Conservation (phyloP, 2,329 filamentous ascomycete genomes). For the Emericellopsis atlantica region DNA sequence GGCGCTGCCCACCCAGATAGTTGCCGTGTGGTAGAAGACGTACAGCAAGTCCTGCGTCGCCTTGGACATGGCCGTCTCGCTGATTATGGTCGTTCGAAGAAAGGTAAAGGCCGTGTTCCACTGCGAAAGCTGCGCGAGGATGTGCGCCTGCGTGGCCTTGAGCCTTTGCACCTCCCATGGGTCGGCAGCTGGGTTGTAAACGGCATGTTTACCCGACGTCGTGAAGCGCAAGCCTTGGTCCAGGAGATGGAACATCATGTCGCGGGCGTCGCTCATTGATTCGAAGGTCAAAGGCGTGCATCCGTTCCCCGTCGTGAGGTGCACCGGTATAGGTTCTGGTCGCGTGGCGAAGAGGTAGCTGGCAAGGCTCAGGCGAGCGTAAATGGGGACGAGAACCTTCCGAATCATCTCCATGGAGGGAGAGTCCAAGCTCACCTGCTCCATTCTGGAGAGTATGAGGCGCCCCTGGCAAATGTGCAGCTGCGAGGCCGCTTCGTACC, state of each 20-base stretch:
- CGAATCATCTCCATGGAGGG: constrained; percentile 13
- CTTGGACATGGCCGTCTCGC: constrained; percentile 7
- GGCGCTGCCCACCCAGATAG: too few relatives aligned
- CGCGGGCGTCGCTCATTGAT: constrained; percentile 16
- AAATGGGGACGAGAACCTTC: constrained; percentile 26
- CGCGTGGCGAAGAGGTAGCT: constrained; percentile 25
- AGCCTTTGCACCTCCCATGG: constrained; percentile 12
- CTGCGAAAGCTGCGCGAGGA: constrained; percentile 14
- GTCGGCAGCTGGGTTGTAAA: constrained; percentile 12
- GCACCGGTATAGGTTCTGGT: constrained; percentile 20
- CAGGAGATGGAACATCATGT: constrained; percentile 21
- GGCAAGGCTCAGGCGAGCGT: constrained; percentile 26
- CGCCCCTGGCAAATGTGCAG: constrained; percentile 30
- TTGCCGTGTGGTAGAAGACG: too few relatives aligned
- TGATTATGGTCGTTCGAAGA: constrained; percentile 9
- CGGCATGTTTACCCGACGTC: constrained; percentile 9
- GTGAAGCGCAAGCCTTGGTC: constrained; percentile 25
- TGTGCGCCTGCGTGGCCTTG: constrained; percentile 16
- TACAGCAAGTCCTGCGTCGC: constrained; percentile 15
- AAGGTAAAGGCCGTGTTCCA: constrained; percentile 19
- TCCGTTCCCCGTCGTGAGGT: constrained; percentile 13
- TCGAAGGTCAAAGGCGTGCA: constrained; percentile 20
- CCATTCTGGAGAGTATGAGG: constrained; percentile 23
- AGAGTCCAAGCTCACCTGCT: constrained; percentile 5
- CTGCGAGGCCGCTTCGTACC: constrained; percentile 30